Percentiles rank a stretch among this genome's conserved stretches.
Conservation (phyloP, 2,329 filamentous ascomycete species). For the Fusarium concolor region DNA sequence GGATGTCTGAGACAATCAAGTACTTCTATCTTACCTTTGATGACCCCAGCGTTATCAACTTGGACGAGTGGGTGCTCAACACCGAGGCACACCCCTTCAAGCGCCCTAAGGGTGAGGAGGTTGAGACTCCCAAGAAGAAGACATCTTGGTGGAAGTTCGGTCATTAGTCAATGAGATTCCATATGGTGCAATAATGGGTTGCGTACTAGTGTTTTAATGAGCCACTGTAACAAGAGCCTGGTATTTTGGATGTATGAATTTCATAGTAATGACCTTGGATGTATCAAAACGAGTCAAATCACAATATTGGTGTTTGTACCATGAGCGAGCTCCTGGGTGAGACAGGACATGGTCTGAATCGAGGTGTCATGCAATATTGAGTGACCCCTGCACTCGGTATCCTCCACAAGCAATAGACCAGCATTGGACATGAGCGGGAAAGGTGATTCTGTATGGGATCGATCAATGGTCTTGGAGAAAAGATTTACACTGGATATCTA, state of each 20-base stretch:
- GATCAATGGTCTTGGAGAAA: neutral
- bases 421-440: neutral
- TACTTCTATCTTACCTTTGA: conserved; percentile 82
- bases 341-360: too few species aligned
- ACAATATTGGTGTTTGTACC: neutral
- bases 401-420: too few species aligned
- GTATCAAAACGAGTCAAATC: neutral
- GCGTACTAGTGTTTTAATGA: conserved; percentile 12
- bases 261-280: conserved; percentile 1
- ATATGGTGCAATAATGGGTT: neutral
- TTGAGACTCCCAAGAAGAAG: conserved; percentile 21
- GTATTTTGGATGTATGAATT: conserved; percentile 10
- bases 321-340: neutral
- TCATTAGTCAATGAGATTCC: conserved; percentile 9
- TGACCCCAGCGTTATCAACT: conserved; percentile 69
- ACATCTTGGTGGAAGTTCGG: conserved; percentile 32
- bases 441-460: neutral
- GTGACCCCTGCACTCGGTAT: neutral
- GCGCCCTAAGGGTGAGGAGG: conserved; percentile 45
- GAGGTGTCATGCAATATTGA: neutral
- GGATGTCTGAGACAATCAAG: conserved; percentile 81
- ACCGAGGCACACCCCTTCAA: conserved; percentile 66
- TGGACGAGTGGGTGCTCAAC: conserved; percentile 78
- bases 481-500: neutral
- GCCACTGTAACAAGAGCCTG: neutral